phyloP scores from a whole-genome alignment of 176 grass and related monocot genomes.

The Dactylis glomerata region DNA sequence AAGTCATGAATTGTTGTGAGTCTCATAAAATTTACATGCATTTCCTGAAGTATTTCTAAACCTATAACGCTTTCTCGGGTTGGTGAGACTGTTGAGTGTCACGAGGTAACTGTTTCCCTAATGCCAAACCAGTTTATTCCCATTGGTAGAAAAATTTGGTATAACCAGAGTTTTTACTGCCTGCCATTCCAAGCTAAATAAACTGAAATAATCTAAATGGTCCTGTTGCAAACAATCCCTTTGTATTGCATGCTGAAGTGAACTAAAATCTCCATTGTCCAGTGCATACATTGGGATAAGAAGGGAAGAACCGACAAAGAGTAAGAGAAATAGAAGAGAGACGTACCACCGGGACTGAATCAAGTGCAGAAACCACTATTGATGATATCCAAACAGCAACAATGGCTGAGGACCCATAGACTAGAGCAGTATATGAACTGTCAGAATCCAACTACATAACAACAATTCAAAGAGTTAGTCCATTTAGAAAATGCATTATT shows the following conservation, averaged over 20 bases:
- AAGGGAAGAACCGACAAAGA: not conserved
- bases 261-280: not conserved
- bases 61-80: not conserved
- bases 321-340: not conserved
- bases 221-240: not conserved
- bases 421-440: conserved; percentile 43
- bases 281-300: not conserved
- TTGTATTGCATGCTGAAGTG: not conserved
- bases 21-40: not conserved
- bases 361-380: conserved; percentile 61
- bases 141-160: not conserved
- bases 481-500: conserved; percentile 7
- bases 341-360: conserved; percentile 76
- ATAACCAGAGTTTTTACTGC: not conserved
- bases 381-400: conserved; percentile 68
- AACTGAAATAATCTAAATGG: not conserved
- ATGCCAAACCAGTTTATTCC: not conserved
- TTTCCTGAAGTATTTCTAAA: not conserved
- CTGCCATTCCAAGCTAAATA: not conserved
- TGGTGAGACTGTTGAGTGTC: not conserved
- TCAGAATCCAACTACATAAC: conserved; percentile 66
- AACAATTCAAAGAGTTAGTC: not conserved
- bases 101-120: not conserved
- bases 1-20: not conserved
- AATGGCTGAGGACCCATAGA: conserved; percentile 59